phyloP scores from a whole-genome alignment of 2,329 filamentous ascomycete species.

The Fusarium nanum region DNA sequence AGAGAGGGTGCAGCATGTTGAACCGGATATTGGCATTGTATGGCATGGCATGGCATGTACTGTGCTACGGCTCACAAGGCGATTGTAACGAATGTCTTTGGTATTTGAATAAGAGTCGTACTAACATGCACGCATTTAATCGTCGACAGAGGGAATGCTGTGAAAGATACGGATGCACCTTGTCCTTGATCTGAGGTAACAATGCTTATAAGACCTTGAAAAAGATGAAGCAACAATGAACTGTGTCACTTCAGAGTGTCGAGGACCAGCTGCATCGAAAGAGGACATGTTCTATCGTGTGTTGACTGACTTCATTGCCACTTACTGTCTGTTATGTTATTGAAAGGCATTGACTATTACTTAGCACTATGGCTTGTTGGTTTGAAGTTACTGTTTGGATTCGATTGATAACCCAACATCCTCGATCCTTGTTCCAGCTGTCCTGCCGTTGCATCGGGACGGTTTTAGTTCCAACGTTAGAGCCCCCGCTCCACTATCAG shows the following conservation, averaged over 20 bases:
- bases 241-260: constrained; percentile 3
- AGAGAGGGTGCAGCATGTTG: background rate
- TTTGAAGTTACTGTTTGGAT: background rate
- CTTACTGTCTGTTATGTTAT: background rate
- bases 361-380: background rate
- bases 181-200: constrained; percentile 31
- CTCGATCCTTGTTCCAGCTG: constrained; percentile 25
- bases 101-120: background rate
- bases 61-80: background rate
- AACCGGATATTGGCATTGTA: constrained; percentile 19
- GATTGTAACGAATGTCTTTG: background rate
- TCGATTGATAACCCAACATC: constrained; percentile 6
- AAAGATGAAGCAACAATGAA: constrained; percentile 28
- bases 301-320: background rate
- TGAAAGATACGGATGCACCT: constrained; percentile 28
- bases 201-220: constrained; percentile 23
- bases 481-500: constrained; percentile 15
- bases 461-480: constrained; percentile 7
- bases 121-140: background rate
- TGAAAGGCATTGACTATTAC: background rate
- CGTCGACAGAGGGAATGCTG: constrained; percentile 13
- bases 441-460: constrained; percentile 23
- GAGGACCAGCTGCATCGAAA: background rate
- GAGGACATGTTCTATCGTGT: background rate
- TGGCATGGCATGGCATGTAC: background rate